Conservation (phyloP, 2,329 filamentous ascomycete genomes). For the Thelonectria olida region DNA sequence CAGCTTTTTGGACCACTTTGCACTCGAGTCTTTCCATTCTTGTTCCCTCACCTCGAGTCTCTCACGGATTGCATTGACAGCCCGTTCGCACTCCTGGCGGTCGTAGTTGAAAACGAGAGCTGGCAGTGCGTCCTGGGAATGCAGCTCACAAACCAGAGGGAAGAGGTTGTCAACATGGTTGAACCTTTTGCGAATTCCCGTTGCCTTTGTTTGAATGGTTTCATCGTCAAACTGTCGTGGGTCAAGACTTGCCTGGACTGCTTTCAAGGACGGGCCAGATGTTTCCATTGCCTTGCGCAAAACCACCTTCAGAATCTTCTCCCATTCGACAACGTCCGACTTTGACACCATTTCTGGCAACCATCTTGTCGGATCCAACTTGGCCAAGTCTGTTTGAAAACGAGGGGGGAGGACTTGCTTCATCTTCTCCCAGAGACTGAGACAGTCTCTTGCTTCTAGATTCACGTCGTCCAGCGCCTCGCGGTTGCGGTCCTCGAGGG, state of each 20-base stretch:
- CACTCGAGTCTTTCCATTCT: conserved; percentile 63
- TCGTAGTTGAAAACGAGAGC: conserved; percentile 84
- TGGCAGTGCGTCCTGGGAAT: conserved; percentile 72
- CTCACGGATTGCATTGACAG: conserved; percentile 60
- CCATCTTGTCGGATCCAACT: conserved; percentile 58
- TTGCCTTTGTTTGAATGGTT: neutral
- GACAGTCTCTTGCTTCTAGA: conserved; percentile 77
- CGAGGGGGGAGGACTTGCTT: conserved; percentile 45
- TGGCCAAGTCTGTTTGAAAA: conserved; percentile 28
- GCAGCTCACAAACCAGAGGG: conserved; percentile 67
- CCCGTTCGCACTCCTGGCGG: conserved; percentile 68
- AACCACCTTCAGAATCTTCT: conserved; percentile 65
- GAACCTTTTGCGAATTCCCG: neutral
- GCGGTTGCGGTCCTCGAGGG: conserved; percentile 68
- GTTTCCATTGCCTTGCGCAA: conserved; percentile 70
- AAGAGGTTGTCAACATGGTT: conserved; percentile 43
- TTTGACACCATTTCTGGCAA: conserved; percentile 68
- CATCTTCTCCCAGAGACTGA: conserved; percentile 73
- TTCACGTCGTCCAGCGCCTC: conserved; percentile 73
- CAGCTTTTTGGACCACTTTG: conserved; percentile 69
- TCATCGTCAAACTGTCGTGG: neutral
- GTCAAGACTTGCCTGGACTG: conserved; percentile 8
- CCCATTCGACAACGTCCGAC: conserved; percentile 73
- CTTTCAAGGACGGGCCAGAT: conserved; percentile 51
- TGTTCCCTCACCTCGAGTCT: conserved; percentile 54